phyloP scores from a whole-genome alignment of 2,329 filamentous ascomycete genomes.

The Monilinia laxa region DNA sequence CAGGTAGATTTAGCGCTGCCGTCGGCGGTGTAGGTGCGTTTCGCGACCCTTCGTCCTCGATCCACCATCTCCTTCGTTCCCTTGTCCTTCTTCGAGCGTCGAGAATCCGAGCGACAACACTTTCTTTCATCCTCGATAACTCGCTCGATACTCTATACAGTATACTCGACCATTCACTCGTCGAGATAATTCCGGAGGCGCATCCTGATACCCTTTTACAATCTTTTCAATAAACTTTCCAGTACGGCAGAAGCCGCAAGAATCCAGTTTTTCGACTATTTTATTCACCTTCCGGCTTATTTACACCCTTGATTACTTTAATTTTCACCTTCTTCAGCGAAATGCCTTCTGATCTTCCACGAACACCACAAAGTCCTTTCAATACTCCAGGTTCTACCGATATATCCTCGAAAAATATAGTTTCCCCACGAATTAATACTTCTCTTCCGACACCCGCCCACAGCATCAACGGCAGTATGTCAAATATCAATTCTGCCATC shows the following conservation, averaged over 20 bases:
- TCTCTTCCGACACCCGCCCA: constrained; percentile 62
- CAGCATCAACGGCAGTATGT: constrained; percentile 56
- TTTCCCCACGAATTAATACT: constrained; percentile 46
- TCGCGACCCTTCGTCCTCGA: constrained; percentile 27
- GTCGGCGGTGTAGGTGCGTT: constrained; percentile 29
- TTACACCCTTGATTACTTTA: constrained; percentile 22
- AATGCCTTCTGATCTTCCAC: constrained; percentile 64
- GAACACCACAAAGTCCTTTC: constrained; percentile 66
- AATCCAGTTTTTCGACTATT: neutral
- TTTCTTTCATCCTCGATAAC: constrained; percentile 22
- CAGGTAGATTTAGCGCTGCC: constrained; percentile 27
- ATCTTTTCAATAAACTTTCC: constrained; percentile 9
- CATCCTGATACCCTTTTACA: constrained; percentile 20
- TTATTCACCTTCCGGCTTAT: neutral
- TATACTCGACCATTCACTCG: neutral
- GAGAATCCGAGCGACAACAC: constrained; percentile 16
- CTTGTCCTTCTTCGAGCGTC: constrained; percentile 18
- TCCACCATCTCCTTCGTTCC: constrained; percentile 26
- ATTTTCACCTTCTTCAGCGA: constrained; percentile 22
- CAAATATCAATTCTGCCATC: constrained; percentile 31
- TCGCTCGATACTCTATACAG: constrained; percentile 2
- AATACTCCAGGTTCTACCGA: constrained; percentile 53
- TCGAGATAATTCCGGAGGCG: constrained; percentile 17
- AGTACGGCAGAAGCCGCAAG: constrained; percentile 6
- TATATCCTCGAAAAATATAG: constrained; percentile 47